Evolutionary conservation across 176 grass and related monocot genomes (phyloP).

Genomic region (Guadua angustifolia): DNA sequence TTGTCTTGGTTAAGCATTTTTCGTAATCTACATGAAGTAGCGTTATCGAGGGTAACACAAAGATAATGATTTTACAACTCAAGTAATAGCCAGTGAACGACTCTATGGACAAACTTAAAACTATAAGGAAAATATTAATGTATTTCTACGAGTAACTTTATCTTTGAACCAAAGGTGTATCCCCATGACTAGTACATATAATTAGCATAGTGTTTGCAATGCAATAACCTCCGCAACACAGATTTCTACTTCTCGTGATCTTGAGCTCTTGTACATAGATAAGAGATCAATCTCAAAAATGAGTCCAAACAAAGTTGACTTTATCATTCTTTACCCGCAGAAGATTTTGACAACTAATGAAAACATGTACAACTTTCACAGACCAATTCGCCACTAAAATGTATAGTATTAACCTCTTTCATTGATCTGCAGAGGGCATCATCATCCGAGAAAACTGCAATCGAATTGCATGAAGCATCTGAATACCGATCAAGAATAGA

Average conservation of each 20-base stretch:
- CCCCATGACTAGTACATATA: constrained; percentile 88
- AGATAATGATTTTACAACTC: not conserved
- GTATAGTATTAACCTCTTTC: constrained; percentile 66
- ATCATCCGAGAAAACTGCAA: constrained; percentile 79
- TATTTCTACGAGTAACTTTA: constrained; percentile 23
- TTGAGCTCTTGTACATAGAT: constrained; percentile 58
- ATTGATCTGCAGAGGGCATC: constrained; percentile 80
- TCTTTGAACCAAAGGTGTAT: constrained; percentile 90
- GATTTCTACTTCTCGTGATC: constrained; percentile 66
- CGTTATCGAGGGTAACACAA: constrained; percentile 1
- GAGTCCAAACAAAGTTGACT: constrained; percentile 81
- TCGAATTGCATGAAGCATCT: constrained; percentile 86
- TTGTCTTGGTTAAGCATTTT: constrained; percentile 66
- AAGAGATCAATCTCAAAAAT: constrained; percentile 75
- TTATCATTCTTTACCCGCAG: constrained; percentile 83
- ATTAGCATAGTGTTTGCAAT: constrained; percentile 77
- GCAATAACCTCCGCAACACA: constrained; percentile 78
- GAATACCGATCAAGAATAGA: constrained; percentile 76
- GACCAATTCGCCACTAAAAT: constrained; percentile 6
- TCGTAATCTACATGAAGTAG: constrained; percentile 61
- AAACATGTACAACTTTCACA: constrained; percentile 9
- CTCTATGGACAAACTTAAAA: constrained; percentile 34
- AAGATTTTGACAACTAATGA: constrained; percentile 34
- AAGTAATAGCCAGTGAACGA: constrained; percentile 5
- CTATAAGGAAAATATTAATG: constrained; percentile 1